Conservation (phyloP, 1,284 basidiomycete species). For the Chondrostereum purpureum region DNA sequence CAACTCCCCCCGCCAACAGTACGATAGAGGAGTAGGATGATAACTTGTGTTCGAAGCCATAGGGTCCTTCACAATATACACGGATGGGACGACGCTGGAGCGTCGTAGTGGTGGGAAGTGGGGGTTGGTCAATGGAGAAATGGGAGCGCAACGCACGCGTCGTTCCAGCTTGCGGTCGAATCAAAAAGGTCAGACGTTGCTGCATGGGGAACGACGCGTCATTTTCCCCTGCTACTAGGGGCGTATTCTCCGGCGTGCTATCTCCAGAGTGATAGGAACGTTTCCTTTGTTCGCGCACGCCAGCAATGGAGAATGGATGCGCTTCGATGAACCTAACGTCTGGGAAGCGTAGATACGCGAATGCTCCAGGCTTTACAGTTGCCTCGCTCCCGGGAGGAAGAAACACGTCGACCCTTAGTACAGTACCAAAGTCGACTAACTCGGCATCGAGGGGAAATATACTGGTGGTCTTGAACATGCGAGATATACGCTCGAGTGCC, state of each 20-base stretch:
- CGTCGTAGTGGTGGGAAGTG: not conserved
- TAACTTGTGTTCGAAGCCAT: constrained; percentile 5
- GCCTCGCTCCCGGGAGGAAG: constrained; percentile 1
- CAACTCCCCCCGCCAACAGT: constrained; percentile 6
- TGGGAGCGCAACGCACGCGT: constrained; percentile 1
- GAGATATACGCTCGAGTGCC: constrained; percentile 6
- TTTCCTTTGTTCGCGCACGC: not conserved
- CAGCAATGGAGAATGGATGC: constrained; percentile 9
- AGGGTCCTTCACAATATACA: constrained; percentile 7
- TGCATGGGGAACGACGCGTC: not conserved
- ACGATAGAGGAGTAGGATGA: constrained; percentile 3
- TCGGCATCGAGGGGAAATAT: constrained; percentile 1
- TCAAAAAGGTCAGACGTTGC: constrained; percentile 5
- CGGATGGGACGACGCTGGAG: not conserved
- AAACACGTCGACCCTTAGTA: constrained; percentile 5
- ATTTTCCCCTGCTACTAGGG: constrained; percentile 1
- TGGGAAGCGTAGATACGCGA: constrained; percentile 9
- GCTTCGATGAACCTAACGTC: constrained; percentile 4
- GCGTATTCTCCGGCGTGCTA: constrained; percentile 2
- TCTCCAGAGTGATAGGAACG: not conserved
- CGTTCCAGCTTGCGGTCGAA: constrained; percentile 7
- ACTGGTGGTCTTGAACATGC: constrained; percentile 6
- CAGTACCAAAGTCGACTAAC: constrained; percentile 1
- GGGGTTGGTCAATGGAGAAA: not conserved
- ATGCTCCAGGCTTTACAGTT: constrained; percentile 2